These are phyloP conservation scores for Cystobasidiopsis lactophilus DNA, from an alignment of 768 basidiomycete genomes.

Conservation along the genomic window DNA sequence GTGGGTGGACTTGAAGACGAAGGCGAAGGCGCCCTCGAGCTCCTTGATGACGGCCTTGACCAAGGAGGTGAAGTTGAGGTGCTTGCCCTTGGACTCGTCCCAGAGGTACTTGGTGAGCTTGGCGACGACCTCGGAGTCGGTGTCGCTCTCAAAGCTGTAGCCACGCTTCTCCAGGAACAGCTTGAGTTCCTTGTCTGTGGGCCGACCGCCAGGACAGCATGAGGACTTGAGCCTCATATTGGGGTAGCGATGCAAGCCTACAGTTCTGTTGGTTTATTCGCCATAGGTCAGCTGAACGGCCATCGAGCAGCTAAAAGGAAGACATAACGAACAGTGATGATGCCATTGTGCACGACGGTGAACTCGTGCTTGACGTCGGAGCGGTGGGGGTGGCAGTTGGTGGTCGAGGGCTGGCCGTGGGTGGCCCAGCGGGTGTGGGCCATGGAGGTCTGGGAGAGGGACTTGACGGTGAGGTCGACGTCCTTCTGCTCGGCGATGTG, in stretches of 20 bases:
- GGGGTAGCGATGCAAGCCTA: neutral
- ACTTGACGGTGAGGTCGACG: slow-evolving; percentile 44
- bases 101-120: slow-evolving; percentile 91
- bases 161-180: slow-evolving; percentile 88
- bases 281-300: neutral
- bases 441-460: slow-evolving; percentile 75
- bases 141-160: slow-evolving; percentile 80
- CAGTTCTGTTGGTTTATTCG: neutral
- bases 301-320: neutral
- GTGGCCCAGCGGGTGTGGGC: slow-evolving; percentile 99
- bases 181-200: slow-evolving; percentile 43
- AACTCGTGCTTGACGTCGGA: slow-evolving; percentile 61
- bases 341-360: slow-evolving; percentile 91
- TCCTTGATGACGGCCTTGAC: slow-evolving; percentile 92
- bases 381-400: slow-evolving; percentile 88
- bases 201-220: rapidly evolving
- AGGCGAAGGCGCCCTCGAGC: slow-evolving; percentile 94
- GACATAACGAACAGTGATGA: slow-evolving; percentile 46
- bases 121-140: slow-evolving; percentile 92
- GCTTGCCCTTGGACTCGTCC: slow-evolving; percentile 72
- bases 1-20: slow-evolving; percentile 92
- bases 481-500: slow-evolving; percentile 49
- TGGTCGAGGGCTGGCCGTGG: slow-evolving; percentile 65
- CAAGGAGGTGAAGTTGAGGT: slow-evolving; percentile 66
- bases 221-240: neutral